Evolutionary conservation across 2,329 filamentous ascomycete species (phyloP).

Genomic region (Lasiodiplodia sp.): DNA sequence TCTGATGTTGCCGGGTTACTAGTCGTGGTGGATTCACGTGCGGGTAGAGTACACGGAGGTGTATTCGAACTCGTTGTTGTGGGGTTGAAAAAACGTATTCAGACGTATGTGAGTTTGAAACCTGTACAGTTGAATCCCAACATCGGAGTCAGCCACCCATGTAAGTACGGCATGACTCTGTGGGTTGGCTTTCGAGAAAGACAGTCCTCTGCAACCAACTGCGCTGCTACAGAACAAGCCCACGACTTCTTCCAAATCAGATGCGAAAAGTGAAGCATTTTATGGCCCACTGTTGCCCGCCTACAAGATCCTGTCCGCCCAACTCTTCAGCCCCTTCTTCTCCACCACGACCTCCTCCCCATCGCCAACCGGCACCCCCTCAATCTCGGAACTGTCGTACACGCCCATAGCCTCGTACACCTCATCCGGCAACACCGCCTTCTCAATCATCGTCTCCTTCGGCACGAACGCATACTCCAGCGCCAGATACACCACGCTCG

Average conservation of each 20-base stretch:
- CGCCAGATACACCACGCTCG: slow-evolving; percentile 63
- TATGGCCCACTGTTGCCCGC: not conserved
- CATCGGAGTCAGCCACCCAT: no score
- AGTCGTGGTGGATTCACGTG: no score
- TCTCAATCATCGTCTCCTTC: slow-evolving; percentile 57
- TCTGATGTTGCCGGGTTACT: not conserved
- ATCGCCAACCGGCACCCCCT: slow-evolving; percentile 35
- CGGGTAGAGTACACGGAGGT: not conserved
- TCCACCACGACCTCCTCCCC: slow-evolving; percentile 35
- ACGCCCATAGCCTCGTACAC: slow-evolving; percentile 43
- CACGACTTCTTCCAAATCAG: no score
- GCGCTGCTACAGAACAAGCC: no score
- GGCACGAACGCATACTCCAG: slow-evolving; percentile 60
- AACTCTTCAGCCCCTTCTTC: slow-evolving; percentile 45
- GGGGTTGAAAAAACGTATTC: no score
- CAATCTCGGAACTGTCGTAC: slow-evolving; percentile 37
- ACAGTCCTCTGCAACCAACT: no score
- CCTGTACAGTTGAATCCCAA: no score
- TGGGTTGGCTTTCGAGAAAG: no score
- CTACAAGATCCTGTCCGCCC: slow-evolving; percentile 44
- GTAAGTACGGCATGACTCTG: no score
- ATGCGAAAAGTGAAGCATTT: not conserved
- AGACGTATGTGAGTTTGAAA: no score
- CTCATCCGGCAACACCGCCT: slow-evolving; percentile 48
- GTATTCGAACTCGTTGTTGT: no score